These are phyloP conservation scores for Fusarium decemcellulare DNA, from an alignment of 2,329 filamentous ascomycete genomes.

Conservation along the genomic window DNA sequence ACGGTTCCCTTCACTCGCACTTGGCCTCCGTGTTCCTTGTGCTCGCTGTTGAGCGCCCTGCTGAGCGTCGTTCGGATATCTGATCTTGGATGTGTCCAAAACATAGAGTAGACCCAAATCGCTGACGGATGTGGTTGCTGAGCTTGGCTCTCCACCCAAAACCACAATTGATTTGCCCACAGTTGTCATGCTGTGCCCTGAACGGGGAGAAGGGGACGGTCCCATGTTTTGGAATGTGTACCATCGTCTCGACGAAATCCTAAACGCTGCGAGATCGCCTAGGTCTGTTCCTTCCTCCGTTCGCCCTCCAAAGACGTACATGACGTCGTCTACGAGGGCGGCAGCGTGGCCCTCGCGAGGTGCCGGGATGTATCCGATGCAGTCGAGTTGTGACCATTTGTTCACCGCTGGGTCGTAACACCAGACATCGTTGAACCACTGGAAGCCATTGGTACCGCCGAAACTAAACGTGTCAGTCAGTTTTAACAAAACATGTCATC, in stretches of 20 bases:
- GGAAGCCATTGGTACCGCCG: slow-evolving; percentile 93
- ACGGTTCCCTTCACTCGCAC: slow-evolving; percentile 57
- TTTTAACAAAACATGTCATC: neutral
- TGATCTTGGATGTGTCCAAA: slow-evolving; percentile 94
- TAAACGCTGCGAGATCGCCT: slow-evolving; percentile 88
- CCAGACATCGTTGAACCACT: slow-evolving; percentile 99
- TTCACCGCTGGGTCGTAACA: slow-evolving; percentile 89
- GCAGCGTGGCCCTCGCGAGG: slow-evolving; percentile 95
- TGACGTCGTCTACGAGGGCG: slow-evolving; percentile 94
- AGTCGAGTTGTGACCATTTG: slow-evolving; percentile 90
- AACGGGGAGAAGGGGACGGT: slow-evolving; percentile 91
- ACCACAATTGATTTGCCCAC: slow-evolving; percentile 94
- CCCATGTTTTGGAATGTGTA: slow-evolving; percentile 99
- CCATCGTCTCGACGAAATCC: slow-evolving; percentile 86
- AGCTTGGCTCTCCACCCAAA: slow-evolving; percentile 93
- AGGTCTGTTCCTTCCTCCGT: slow-evolving; percentile 94
- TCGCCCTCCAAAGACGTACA: slow-evolving; percentile 98
- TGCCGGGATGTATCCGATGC: slow-evolving; percentile 96
- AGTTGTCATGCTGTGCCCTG: slow-evolving; percentile 97
- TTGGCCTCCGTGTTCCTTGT: slow-evolving; percentile 59
- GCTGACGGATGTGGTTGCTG: slow-evolving; percentile 82
- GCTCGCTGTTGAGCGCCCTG: slow-evolving; percentile 54
- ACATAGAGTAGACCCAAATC: slow-evolving; percentile 93
- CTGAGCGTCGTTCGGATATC: slow-evolving; percentile 86
- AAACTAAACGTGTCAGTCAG: slow-evolving; percentile 71